These are phyloP conservation scores for Citrus unshiu DNA, from an alignment of 345 rosid genomes.

Conservation along the genomic window DNA sequence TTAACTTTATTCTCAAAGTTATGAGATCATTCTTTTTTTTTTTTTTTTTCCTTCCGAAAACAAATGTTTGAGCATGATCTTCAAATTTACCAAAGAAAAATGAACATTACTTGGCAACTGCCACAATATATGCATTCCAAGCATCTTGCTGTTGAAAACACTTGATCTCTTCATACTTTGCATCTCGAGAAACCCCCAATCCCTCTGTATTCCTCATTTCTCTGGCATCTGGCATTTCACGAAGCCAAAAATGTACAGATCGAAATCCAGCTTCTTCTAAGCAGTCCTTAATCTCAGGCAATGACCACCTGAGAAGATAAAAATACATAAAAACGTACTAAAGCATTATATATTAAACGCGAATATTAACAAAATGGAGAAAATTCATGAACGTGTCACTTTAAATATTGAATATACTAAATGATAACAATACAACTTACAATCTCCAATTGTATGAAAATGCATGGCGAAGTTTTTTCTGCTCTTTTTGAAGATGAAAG, in stretches of 20 bases:
- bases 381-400: background rate
- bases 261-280: conserved; percentile 83
- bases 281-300: conserved; percentile 87
- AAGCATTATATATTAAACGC: background rate
- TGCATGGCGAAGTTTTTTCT: conserved; percentile 74
- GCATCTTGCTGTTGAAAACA: conserved; percentile 74
- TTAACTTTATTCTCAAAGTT: too few species aligned
- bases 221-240: conserved; percentile 69
- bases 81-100: background rate
- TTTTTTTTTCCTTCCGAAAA: too few species aligned
- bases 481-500: conserved; percentile 69
- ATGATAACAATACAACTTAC: conserved; percentile 39
- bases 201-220: conserved; percentile 59
- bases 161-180: conserved; percentile 69
- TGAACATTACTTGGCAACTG: conserved; percentile 31
- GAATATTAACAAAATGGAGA: background rate
- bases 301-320: conserved; percentile 60
- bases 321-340: background rate
- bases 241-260: conserved; percentile 81
- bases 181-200: conserved; percentile 60
- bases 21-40: background rate
- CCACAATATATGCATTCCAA: conserved; percentile 91
- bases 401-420: background rate
- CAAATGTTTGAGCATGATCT: background rate
- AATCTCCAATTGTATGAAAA: conserved; percentile 94